Percentiles rank a stretch among this genome's conserved stretches.
phyloP scores from a whole-genome alignment of 2,329 filamentous ascomycete species.

The Colletotrichum theobromicola region DNA sequence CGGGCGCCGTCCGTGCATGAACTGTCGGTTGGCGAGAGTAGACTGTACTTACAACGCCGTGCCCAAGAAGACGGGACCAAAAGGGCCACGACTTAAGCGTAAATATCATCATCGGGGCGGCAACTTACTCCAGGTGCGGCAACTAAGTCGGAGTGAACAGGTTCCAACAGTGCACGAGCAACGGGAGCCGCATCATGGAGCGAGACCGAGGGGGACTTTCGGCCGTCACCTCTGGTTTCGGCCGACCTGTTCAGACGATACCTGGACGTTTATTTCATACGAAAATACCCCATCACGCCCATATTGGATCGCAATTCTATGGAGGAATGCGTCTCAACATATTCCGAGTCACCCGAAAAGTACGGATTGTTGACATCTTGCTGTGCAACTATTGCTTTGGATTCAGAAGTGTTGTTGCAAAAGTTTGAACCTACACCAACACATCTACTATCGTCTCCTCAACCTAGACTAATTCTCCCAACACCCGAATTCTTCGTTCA shows the following conservation, averaged over 20 bases:
- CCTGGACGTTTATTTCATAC: slow-evolving; percentile 34
- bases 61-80: slow-evolving; percentile 35
- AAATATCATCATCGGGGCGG: not conserved
- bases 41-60: slow-evolving; percentile 33
- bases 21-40: slow-evolving; percentile 24
- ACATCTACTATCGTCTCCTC: not conserved
- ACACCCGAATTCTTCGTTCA: slow-evolving; percentile 28
- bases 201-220: not conserved
- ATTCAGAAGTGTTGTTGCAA: slow-evolving; percentile 29
- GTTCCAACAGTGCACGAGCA: not conserved
- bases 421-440: not conserved
- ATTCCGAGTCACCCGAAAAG: slow-evolving; percentile 22
- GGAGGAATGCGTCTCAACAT: slow-evolving; percentile 17
- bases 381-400: slow-evolving; percentile 32
- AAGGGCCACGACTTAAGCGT: slow-evolving; percentile 21
- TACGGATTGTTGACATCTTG: slow-evolving; percentile 32
- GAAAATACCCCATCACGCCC: slow-evolving; percentile 39
- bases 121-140: not conserved
- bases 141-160: not conserved
- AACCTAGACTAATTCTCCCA: slow-evolving; percentile 11
- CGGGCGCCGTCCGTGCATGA: slow-evolving; percentile 29
- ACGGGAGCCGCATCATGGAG: not conserved
- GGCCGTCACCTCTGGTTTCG: not conserved
- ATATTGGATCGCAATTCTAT: slow-evolving; percentile 29
- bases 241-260: slow-evolving; percentile 26